phyloP scores from a whole-genome alignment of 2,329 filamentous ascomycete species.

The Pseudophaeomoniella oleicola region DNA sequence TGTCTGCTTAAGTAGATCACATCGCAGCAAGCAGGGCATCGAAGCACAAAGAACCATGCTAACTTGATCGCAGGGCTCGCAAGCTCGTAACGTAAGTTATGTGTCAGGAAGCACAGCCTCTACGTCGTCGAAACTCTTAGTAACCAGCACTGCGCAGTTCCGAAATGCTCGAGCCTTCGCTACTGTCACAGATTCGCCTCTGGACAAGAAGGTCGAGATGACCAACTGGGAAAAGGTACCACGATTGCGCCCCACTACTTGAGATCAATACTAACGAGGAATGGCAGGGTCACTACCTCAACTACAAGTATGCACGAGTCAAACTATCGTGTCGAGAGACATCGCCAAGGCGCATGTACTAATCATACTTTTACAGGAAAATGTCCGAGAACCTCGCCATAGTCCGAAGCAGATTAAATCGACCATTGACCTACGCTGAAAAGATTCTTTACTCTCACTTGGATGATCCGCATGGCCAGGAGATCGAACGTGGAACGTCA shows the following conservation, averaged over 20 bases:
- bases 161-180: slow-evolving; percentile 10
- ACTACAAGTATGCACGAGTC: slow-evolving; percentile 56
- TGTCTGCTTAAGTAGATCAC: too few species aligned
- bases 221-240: slow-evolving; percentile 80
- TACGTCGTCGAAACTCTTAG: background rate
- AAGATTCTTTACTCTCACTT: slow-evolving; percentile 99
- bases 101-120: background rate
- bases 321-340: slow-evolving; percentile 3
- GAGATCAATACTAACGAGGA: too few species aligned
- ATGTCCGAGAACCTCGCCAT: slow-evolving; percentile 95
- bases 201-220: slow-evolving; percentile 94
- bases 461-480: slow-evolving; percentile 89
- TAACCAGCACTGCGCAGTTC: slow-evolving; percentile 10
- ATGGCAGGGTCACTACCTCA: slow-evolving; percentile 82
- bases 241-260: too few species aligned
- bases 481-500: slow-evolving; percentile 87
- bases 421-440: slow-evolving; percentile 87
- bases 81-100: background rate
- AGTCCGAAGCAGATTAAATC: slow-evolving; percentile 78
- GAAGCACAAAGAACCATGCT: too few species aligned
- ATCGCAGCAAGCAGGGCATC: too few species aligned
- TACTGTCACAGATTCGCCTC: slow-evolving; percentile 52
- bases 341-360: background rate
- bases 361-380: slow-evolving; percentile 48
- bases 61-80: background rate